Evolutionary conservation across 176 grass and related monocot species (phyloP), one percentile per base, ranked within the genome.

Genomic region (Rhynchospora tenuis): DNA sequence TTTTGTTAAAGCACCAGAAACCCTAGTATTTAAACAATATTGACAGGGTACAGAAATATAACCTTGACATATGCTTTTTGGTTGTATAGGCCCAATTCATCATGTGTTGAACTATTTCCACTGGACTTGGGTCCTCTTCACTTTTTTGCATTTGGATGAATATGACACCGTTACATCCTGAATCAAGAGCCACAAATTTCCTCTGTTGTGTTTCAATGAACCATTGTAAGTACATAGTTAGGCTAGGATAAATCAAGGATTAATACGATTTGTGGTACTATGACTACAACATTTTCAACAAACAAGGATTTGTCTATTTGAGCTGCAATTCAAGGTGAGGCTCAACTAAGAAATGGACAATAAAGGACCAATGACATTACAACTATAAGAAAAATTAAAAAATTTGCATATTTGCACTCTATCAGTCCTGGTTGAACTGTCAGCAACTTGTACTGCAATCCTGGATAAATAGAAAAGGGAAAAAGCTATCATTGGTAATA

Each of bases 11-110:
- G 24, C 46, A 17, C 47, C 45, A 54, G 28, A 75, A 52, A 51
- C 4, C 47, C 43, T 26, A 75, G 48, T 28, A 75, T 13, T 5
- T 54, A 27, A 75, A 28, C 47, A 27, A 51, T 59, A 62, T 16
- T 43, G 9, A 81, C 57, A 81, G 27, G 46, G 9, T 63, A 45
- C 20, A 66, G 56, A 81, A 84, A 83, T 85, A 33, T 75, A 45
- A 98, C 96, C 96, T 98, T 80, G 96, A 98, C 93, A 98, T 98
- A 86, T 98, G 91, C 86, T 98, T 98, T 81, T 85, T 88, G 78
- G 93, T 93, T 59, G 91, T 91, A 87, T 88, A 91, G 88, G 84
- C 88, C 1, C 85, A 89, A 51, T 66, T 86, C 93, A 95, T 98
- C 87, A 95, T 90, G 83, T 84, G 88, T 70, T 98, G 96, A 86